Conservation (phyloP, 176 grass and related monocot genomes). For the Saccharum officinarum region DNA sequence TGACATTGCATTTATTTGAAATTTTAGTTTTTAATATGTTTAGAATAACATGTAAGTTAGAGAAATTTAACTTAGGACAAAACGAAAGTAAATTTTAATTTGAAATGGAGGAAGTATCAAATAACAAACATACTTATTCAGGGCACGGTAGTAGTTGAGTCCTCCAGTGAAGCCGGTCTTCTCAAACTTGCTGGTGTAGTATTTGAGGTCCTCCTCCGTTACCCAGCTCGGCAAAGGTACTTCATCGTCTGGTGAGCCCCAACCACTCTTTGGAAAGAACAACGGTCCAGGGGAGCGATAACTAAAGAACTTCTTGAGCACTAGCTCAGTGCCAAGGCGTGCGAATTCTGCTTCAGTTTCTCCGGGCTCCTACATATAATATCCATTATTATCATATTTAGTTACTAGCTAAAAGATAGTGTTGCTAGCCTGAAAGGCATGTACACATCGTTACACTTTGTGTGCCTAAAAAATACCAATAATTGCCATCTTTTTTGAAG, state of each 20-base stretch:
- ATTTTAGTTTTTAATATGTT: neutral
- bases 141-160: conserved; percentile 72
- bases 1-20: neutral
- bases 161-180: conserved; percentile 64
- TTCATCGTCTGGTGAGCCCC: conserved; percentile 58
- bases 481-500: neutral
- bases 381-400: neutral
- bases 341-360: conserved; percentile 59
- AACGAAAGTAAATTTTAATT: neutral
- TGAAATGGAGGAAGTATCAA: neutral
- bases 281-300: conserved; percentile 42
- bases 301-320: conserved; percentile 52
- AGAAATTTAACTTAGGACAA: neutral
- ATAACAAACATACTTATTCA: conserved; percentile 47
- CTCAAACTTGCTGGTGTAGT: conserved; percentile 50
- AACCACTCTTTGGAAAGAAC: conserved; percentile 52
- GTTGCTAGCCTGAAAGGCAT: neutral
- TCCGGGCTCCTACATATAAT: conserved; percentile 49
- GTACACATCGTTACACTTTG: neutral
- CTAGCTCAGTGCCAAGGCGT: conserved; percentile 48
- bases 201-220: conserved; percentile 58
- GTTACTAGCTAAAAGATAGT: neutral
- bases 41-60: neutral
- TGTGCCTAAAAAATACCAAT: neutral
- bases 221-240: conserved; percentile 62